Evolutionary conservation across 1,139 yeast genomes (phyloP).

Genomic region (Kurtzmaniella quercitrusa): DNA sequence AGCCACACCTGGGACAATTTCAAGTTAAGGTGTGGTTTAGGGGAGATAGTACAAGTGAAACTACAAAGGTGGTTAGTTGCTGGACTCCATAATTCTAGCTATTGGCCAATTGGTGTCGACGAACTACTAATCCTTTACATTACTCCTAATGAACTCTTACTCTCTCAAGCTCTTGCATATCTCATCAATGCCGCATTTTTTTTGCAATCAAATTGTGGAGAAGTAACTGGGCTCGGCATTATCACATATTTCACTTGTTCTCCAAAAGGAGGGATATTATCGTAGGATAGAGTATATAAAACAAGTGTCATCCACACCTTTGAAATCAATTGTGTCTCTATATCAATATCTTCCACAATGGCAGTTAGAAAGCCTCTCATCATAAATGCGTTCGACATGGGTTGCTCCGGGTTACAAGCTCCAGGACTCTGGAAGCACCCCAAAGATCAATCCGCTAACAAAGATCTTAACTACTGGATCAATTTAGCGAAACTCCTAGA

Average conservation of each 20-base stretch:
- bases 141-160: too few relatives aligned
- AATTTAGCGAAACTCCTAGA: constrained; percentile 41
- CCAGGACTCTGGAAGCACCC: constrained; percentile 45
- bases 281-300: background rate
- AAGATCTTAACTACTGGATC: constrained; percentile 39
- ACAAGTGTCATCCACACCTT: background rate
- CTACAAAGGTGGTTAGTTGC: background rate
- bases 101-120: too few relatives aligned
- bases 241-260: too few relatives aligned
- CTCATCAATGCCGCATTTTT: too few relatives aligned
- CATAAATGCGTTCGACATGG: constrained; percentile 39
- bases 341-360: background rate
- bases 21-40: background rate
- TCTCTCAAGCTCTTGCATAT: too few relatives aligned
- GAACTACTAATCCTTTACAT: too few relatives aligned
- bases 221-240: background rate
- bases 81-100: background rate
- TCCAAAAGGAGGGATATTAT: too few relatives aligned
- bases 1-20: background rate
- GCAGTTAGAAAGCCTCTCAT: constrained; percentile 18
- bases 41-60: background rate
- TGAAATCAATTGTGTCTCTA: background rate
- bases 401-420: constrained; percentile 34
- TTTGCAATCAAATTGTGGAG: background rate
- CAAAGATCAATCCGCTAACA: constrained; percentile 24